phyloP scores from a whole-genome alignment of 73 alveolate species.

The Effrenium voratum region DNA sequence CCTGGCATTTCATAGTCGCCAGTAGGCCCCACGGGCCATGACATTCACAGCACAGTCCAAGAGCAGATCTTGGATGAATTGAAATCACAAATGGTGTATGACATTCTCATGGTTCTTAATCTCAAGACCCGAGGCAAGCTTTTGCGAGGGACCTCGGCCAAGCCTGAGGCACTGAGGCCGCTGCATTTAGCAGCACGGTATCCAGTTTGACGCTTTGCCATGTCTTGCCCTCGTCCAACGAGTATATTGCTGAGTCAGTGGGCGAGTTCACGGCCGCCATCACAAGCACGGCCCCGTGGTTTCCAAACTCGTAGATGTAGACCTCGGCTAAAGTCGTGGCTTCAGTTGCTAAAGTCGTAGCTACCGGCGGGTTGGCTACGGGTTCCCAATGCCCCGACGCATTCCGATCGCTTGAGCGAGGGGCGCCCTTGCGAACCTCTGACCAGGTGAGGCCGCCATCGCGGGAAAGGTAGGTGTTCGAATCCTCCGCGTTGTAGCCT shows the following conservation, averaged over 20 bases:
- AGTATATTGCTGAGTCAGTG: slow-evolving; percentile 95
- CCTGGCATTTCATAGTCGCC: too few species aligned
- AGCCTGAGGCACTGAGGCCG: too few species aligned
- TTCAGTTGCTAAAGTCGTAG: background rate
- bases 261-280: slow-evolving; percentile 96
- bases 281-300: slow-evolving; percentile 98
- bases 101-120: too few species aligned
- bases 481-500: slow-evolving; percentile 94
- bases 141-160: too few species aligned
- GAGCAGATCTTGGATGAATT: too few species aligned
- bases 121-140: too few species aligned
- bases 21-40: too few species aligned
- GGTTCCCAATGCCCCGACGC: too few species aligned
- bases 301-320: slow-evolving; percentile 98
- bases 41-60: too few species aligned
- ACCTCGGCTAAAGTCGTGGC: background rate
- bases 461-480: slow-evolving; percentile 97
- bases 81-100: too few species aligned
- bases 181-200: too few species aligned
- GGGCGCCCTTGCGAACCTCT: slow-evolving; percentile 49
- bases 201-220: slow-evolving; percentile 77
- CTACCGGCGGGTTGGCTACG: too few species aligned
- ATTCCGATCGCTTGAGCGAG: background rate
- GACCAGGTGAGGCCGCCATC: slow-evolving; percentile 98
- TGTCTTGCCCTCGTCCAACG: slow-evolving; percentile 96